These are phyloP conservation scores for Agastache rugosa DNA, from an alignment of 257 asterid species.

Conservation along the genomic window DNA sequence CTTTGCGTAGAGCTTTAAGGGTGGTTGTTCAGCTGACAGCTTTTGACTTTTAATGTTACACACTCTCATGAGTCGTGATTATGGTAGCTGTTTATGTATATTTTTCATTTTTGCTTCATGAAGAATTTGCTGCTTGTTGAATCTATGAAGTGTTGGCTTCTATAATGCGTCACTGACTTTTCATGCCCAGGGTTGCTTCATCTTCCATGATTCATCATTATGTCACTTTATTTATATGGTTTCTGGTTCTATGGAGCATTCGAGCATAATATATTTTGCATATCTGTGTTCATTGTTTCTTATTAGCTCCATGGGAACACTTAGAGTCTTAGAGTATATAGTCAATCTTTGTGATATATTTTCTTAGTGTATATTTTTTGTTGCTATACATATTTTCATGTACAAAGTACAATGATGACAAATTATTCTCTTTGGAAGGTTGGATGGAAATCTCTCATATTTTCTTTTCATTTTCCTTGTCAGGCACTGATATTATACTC, in stretches of 20 bases:
- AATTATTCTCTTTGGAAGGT: slow-evolving; percentile 21
- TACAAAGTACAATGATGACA: not conserved
- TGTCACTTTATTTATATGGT: slow-evolving; percentile 11
- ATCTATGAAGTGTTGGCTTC: not conserved
- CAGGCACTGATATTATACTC: slow-evolving; percentile 90
- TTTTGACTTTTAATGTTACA: slow-evolving; percentile 9
- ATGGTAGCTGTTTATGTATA: slow-evolving; percentile 13
- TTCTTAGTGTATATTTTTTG: not conserved
- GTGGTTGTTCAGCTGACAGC: slow-evolving; percentile 13
- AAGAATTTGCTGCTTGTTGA: slow-evolving; percentile 23
- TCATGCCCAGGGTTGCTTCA: slow-evolving; percentile 15
- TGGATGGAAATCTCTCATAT: slow-evolving; percentile 17
- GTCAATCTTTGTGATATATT: slow-evolving; percentile 13
- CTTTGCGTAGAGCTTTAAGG: slow-evolving; percentile 17
- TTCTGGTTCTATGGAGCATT: not conserved
- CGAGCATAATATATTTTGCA: not conserved
- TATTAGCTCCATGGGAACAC: not conserved
- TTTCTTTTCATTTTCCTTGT: slow-evolving; percentile 33
- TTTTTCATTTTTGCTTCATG: not conserved
- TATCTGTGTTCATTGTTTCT: not conserved
- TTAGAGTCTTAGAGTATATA: not conserved
- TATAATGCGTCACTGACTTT: not conserved
- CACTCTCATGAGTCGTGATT: slow-evolving; percentile 14
- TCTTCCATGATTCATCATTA: not conserved
- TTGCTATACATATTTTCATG: slow-evolving; percentile 9